phyloP scores from a whole-genome alignment of 2,329 filamentous ascomycete species.

The Beauveria asiatica region DNA sequence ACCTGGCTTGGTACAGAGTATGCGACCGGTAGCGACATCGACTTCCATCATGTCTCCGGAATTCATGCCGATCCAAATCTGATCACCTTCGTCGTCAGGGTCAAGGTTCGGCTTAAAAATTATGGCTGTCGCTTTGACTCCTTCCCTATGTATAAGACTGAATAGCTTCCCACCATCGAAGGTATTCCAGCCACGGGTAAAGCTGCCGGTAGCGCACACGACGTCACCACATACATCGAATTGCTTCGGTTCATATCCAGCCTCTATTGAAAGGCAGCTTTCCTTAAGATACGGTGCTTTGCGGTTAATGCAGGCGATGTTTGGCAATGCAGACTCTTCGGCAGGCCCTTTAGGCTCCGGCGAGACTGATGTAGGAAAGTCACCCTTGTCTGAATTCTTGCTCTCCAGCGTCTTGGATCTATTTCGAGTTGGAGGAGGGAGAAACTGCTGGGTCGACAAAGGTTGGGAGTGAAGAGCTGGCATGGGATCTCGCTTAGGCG shows the following conservation, averaged over 20 bases:
- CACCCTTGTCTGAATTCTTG: slow-evolving; percentile 15
- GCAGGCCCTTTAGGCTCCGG: slow-evolving; percentile 37
- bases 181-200: slow-evolving; percentile 84
- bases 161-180: slow-evolving; percentile 72
- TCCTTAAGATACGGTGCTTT: slow-evolving; percentile 68
- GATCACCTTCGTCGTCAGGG: slow-evolving; percentile 70
- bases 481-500: not conserved
- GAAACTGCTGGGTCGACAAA: slow-evolving; percentile 20
- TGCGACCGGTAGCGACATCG: slow-evolving; percentile 65
- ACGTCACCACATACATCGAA: slow-evolving; percentile 84
- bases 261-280: slow-evolving; percentile 66
- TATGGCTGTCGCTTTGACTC: slow-evolving; percentile 70
- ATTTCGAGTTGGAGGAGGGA: slow-evolving; percentile 23
- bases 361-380: slow-evolving; percentile 14
- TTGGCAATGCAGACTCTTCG: slow-evolving; percentile 62
- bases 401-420: slow-evolving; percentile 34
- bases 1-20: slow-evolving; percentile 58
- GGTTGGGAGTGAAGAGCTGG: slow-evolving; percentile 10
- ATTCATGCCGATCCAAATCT: slow-evolving; percentile 85
- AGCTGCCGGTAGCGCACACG: slow-evolving; percentile 76
- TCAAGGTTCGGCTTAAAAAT: slow-evolving; percentile 76
- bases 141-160: slow-evolving; percentile 77
- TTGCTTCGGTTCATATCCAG: slow-evolving; percentile 77
- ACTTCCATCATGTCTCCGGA: slow-evolving; percentile 83
- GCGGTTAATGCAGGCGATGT: slow-evolving; percentile 75